Evolutionary conservation across 805 yeast species (phyloP).

Genomic region (Candida taoyuanica): DNA sequence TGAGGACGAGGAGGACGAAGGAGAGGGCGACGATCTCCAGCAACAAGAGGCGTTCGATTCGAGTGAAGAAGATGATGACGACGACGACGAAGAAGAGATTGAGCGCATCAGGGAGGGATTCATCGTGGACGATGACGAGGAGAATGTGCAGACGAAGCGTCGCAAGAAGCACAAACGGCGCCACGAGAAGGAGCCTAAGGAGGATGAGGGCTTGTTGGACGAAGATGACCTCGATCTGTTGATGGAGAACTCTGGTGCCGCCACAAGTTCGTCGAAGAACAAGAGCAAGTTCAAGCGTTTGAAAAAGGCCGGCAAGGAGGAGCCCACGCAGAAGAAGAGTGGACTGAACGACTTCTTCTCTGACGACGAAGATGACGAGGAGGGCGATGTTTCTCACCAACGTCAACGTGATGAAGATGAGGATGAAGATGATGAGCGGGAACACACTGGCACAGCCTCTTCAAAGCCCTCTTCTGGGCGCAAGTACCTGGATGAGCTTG

Average conservation of each 20-base stretch:
- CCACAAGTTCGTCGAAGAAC: constrained; percentile 29
- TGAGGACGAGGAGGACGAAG: constrained; percentile 15
- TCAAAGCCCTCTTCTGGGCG: constrained; percentile 30
- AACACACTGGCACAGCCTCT: constrained; percentile 10
- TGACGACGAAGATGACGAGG: constrained; percentile 35
- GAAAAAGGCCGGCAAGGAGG: constrained; percentile 61
- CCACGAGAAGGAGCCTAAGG: constrained; percentile 34
- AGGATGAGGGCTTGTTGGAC: constrained; percentile 69
- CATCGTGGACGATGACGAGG: constrained; percentile 89
- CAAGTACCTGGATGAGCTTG: constrained; percentile 70
- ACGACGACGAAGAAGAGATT: constrained; percentile 87
- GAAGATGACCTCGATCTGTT: constrained; percentile 93
- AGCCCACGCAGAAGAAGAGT: constrained; percentile 33
- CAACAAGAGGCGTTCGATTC: constrained; percentile 49
- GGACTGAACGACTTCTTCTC: constrained; percentile 38
- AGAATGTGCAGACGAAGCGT: constrained; percentile 44
- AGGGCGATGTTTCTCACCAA: no score
- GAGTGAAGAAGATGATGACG: constrained; percentile 89
- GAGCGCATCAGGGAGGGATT: constrained; percentile 83
- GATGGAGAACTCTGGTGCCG: constrained; percentile 86
- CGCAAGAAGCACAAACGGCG: constrained; percentile 35
- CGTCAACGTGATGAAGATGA: no score
- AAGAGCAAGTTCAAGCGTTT: constrained; percentile 69
- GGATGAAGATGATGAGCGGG: constrained; percentile 6
- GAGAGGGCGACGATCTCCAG: constrained; percentile 40